Evolutionary conservation across 2,329 filamentous ascomycete species (phyloP), one percentile per base, ranked within the genome.

Genomic region (Ceratocystis huliohia): DNA sequence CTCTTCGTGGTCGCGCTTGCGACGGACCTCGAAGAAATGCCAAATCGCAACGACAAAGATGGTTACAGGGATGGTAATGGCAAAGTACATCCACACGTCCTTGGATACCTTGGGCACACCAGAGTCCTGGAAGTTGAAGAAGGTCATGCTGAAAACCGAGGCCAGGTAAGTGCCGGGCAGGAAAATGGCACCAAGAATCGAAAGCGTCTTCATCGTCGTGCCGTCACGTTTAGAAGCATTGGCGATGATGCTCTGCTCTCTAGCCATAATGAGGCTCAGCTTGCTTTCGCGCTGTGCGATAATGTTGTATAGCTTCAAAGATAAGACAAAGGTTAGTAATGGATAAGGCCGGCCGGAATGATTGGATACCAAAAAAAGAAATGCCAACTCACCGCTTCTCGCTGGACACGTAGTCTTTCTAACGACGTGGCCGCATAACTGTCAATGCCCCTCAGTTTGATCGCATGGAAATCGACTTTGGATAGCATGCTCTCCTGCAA

Each of bases 81-180:
- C 82, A 69, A 86, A 86, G 75, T 86, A 87, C 65, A 87, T 79
- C 84, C 84, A 87, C 30, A 87, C 53, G 53, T 76, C 63, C 78
- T 74, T 20, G 76, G 72, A 10, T 80, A 81, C 17, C 85, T 80
- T 61, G 76, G 77, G 75, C 20, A 74, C 72, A 3, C 74, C 73
- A 63, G 73, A 75, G 48, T 76, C 74, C 69, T 80, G 79, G 70
- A 85, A 86, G 74, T 86, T 80, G 75, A 87, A 87, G 72, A 87
- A 87, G 0, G 82, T 83, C 83, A 86, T 87, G 76, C 80, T 82
- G 70, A 87, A 87, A 28, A 87, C 76, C 0, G 84, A 86, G 7
- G 84, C 80, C 20, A 87, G 77, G 69, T 81, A 85, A 0, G 83
- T 85, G 1, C 83, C 84, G 0, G 84, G 84, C 5, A 87, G 75